These are phyloP conservation scores for Tympanopsis confertula DNA, from an alignment of 2,329 filamentous ascomycete genomes.

Conservation along the genomic window DNA sequence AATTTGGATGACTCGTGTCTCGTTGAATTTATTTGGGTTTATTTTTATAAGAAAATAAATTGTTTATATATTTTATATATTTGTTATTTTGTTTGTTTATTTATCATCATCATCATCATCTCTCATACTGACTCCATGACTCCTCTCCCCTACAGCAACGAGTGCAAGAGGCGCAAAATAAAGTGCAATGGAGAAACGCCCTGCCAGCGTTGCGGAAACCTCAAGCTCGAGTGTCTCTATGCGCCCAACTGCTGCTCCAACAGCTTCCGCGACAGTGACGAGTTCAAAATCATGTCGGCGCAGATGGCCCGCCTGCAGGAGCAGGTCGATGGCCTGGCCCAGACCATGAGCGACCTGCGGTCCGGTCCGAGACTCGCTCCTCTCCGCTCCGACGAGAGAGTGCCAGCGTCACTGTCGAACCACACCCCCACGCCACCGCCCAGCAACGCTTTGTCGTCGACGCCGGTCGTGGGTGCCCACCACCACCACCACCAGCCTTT, in stretches of 20 bases:
- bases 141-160: conserved; percentile 38
- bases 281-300: conserved; percentile 71
- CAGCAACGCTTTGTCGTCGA: conserved; percentile 22
- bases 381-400: conserved; percentile 30
- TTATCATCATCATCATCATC: no score
- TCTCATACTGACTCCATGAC: no score
- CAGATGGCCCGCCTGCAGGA: conserved; percentile 70
- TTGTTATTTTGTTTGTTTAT: no score
- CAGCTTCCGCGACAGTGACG: conserved; percentile 84
- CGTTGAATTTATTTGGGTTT: no score
- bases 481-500: conserved; percentile 71
- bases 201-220: conserved; percentile 57
- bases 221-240: conserved; percentile 55
- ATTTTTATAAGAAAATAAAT: no score
- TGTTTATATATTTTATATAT: no score
- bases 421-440: conserved; percentile 25
- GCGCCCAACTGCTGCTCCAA: conserved; percentile 57
- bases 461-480: conserved; percentile 33
- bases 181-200: conserved; percentile 63
- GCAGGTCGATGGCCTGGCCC: conserved; percentile 69
- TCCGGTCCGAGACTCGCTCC: conserved; percentile 16
- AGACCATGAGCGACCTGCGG: conserved; percentile 59
- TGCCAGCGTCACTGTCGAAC: conserved; percentile 26
- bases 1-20: no score
- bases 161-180: conserved; percentile 65